Base-by-base conservation (phyloP, 306 rosid genomes). In the Rosa persica region DNA sequence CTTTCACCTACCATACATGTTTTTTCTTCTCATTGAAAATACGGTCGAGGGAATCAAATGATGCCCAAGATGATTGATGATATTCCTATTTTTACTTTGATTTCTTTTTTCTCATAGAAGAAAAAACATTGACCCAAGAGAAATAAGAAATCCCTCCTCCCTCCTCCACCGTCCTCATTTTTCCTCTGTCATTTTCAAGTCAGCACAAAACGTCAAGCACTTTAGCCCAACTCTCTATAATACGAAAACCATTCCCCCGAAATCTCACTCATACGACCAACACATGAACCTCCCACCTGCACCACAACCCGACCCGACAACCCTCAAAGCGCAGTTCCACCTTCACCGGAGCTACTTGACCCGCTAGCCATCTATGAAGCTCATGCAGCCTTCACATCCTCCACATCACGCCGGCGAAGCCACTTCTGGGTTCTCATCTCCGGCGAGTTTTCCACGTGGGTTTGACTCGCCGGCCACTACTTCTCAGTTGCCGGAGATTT, bases 311-410 rank as follows among this genome's bases (percentile, higher is more conserved):
- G 12, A 22, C 39, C 60, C 76, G 22, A 27, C 78, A 19, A 30
- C 34, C 16, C 74, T 25, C 34, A 23, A 27, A 49, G 15, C 30
- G 47, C 16, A 22, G 4, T 20, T 60, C 68, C 78, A 6, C 75
- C 40, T 38, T n/a, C 70, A 46, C 69, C 76, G 71, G 64, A 55
- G 55, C 75, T 81, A 68, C 70, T 5, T 9, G 44, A 47, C 75
- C 39, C 75, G 65, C 44, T 3, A 7, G 17, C 67, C 20, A 36
- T 67, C 54, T 60, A 91, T 93, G 97, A 86, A 90, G 81, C 88
- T 90, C 67, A 75, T 90, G 86, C 85, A 72, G 13, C 97, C 87
- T 67, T 81, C 80, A 2, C 77, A 72, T 61, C 84, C 90, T 76
- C 87, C 83, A 73, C 80, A 47, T 19, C 70, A 72, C 48, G 44